Base-by-base conservation (phyloP, 2,329 filamentous ascomycete genomes). In the Cercospora brassicicola region DNA sequence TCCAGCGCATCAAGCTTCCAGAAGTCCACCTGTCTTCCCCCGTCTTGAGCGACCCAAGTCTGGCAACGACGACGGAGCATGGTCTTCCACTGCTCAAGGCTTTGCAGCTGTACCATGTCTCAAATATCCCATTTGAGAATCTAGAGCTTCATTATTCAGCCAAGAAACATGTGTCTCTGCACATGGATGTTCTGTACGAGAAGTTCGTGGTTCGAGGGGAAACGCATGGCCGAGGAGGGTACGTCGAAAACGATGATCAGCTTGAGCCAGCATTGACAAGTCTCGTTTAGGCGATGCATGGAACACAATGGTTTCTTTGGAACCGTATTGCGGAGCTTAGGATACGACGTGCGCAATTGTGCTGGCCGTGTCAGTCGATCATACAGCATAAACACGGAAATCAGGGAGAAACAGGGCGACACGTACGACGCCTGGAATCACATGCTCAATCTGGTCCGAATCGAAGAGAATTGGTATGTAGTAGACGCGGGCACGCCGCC, bases 261-360 rank as follows among this genome's bases (percentile, higher is more conserved):
- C 11, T 10, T n/a, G 13, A 28, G 23, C 26, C 28, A 26, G 7
- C 13, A 55, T 55, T 55, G 48, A 26, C 23, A 28, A n/a, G 23
- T 23, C 23, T 8, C 5, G 6, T 15, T 9, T 28, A 55, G 48
- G 1, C 88, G 70, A 18, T 89, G 87, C 74, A 87, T 89, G 85
- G 86, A 89, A 76, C 86, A 84, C 70, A 87, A 87, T 56, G 76
- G 78, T 3, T 77, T 89, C 33, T 84, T 89, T 67, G 82, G 81
- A 6, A 82, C 81, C 3, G 77, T 88, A 11, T 73, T 89, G 56
- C 79, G 81, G 51, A 84, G 81, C 0, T 73, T 89, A 39, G 86
- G 86, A 0, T 88, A 83, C 71, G 76, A 76, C 23, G 67, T 83
- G 15, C 79, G 79, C 56, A 78, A 79, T 39, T 80, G 76, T 13